These are phyloP conservation scores for Talaromyces atroroseus DNA, from an alignment of 2,329 filamentous ascomycete species.

Conservation along the genomic window DNA sequence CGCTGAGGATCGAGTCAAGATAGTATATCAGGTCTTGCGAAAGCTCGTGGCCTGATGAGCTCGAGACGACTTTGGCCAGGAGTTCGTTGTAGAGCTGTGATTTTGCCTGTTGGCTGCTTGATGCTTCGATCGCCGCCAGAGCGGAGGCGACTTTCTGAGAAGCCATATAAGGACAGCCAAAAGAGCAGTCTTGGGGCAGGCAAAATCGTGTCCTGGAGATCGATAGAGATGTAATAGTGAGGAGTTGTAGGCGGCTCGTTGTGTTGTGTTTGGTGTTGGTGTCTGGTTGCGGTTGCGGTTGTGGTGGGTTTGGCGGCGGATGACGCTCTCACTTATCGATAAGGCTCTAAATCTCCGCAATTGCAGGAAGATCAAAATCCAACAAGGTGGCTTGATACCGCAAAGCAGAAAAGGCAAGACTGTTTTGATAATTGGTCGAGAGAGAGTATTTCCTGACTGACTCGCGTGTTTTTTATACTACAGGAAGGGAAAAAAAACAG, in stretches of 20 bases:
- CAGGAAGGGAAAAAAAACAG: too few relatives aligned
- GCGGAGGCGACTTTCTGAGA: slow-evolving; percentile 46
- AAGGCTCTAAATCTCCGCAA: slow-evolving; percentile 2
- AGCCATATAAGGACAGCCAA: slow-evolving; percentile 35
- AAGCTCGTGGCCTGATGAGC: slow-evolving; percentile 42
- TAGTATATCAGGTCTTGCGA: slow-evolving; percentile 62
- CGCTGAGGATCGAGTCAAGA: slow-evolving; percentile 62
- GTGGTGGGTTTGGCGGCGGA: not conserved
- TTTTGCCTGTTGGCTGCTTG: slow-evolving; percentile 46
- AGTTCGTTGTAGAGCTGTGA: slow-evolving; percentile 53
- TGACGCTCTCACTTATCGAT: slow-evolving; percentile 4
- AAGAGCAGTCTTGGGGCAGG: too few relatives aligned
- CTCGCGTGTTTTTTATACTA: too few relatives aligned
- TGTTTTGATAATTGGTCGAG: too few relatives aligned
- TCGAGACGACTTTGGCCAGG: slow-evolving; percentile 51
- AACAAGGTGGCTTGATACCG: too few relatives aligned
- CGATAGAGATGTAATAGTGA: not conserved
- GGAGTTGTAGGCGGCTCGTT: not conserved
- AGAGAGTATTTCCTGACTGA: too few relatives aligned
- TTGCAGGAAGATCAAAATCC: too few relatives aligned
- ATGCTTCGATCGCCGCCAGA: slow-evolving; percentile 47
- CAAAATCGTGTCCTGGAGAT: too few relatives aligned
- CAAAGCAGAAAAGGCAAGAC: too few relatives aligned
- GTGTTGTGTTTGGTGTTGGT: not conserved
- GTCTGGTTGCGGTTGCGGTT: not conserved